phyloP scores from a whole-genome alignment of 148 eudicot genomes.

The Amaranthus palmeri region DNA sequence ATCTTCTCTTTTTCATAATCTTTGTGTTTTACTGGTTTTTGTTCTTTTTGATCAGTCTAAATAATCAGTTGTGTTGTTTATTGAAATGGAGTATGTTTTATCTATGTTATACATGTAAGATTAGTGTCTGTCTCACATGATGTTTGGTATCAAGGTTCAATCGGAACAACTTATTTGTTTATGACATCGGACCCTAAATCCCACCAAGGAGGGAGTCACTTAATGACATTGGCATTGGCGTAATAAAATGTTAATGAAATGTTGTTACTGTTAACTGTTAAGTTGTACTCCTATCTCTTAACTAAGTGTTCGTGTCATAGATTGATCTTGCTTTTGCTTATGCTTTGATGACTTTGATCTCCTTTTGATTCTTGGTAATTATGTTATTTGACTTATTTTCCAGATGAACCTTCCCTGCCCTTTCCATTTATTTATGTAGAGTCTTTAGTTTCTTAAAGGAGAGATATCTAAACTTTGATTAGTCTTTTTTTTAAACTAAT shows the following conservation, averaged over 20 bases:
- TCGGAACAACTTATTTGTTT: too few species aligned
- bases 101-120: neutral
- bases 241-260: too few species aligned
- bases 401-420: neutral
- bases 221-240: too few species aligned
- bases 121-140: too few species aligned
- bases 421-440: neutral
- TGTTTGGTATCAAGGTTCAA: too few species aligned
- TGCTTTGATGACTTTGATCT: conserved; percentile 1
- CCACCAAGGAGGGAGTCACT: too few species aligned
- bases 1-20: conserved; percentile 11
- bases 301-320: too few species aligned
- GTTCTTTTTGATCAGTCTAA: neutral
- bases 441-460: neutral
- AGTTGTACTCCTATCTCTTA: too few species aligned
- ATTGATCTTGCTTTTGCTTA: neutral
- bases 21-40: neutral
- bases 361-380: neutral
- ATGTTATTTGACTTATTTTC: neutral
- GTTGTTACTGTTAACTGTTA: too few species aligned
- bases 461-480: neutral
- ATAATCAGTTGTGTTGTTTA: neutral
- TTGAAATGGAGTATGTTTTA: neutral
- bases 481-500: neutral
- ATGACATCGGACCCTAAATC: too few species aligned